Conservation (phyloP, 768 basidiomycete genomes). For the Amyloporia xantha region DNA sequence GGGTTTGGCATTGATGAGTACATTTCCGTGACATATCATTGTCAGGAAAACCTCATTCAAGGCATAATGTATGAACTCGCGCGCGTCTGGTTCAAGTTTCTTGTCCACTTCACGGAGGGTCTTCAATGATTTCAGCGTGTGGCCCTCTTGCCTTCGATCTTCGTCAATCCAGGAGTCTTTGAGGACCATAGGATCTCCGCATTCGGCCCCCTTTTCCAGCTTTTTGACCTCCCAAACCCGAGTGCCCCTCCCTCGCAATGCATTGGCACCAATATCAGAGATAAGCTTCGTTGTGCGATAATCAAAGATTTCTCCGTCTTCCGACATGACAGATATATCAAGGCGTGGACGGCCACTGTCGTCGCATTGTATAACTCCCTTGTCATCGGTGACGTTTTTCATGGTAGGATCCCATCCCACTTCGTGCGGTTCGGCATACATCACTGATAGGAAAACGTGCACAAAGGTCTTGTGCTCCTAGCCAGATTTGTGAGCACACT, state of each 20-base stretch:
- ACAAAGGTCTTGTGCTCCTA: neutral
- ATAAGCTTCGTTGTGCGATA: slow-evolving; percentile 5
- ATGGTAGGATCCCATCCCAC: neutral
- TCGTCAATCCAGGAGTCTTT: slow-evolving; percentile 14
- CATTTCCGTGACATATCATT: no score
- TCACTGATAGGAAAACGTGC: neutral
- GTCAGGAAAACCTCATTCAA: no score
- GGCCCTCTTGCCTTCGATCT: slow-evolving; percentile 3
- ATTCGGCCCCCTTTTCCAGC: neutral
- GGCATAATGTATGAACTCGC: no score
- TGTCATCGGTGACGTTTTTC: neutral
- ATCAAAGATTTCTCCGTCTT: neutral
- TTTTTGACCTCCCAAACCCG: slow-evolving; percentile 13
- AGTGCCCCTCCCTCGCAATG: slow-evolving; percentile 9
- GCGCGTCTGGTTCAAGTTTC: no score
- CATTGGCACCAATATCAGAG: slow-evolving; percentile 2
- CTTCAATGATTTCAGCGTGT: no score
- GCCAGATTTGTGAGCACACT: neutral
- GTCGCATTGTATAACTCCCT: neutral
- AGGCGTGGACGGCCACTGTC: neutral
- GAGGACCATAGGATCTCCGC: slow-evolving; percentile 1
- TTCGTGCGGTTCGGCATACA: neutral
- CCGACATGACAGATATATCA: neutral
- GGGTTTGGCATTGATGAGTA: no score
- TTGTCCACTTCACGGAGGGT: no score